Conservation (phyloP, 495 filamentous ascomycete genomes). For the Sordaria brevicollis region DNA sequence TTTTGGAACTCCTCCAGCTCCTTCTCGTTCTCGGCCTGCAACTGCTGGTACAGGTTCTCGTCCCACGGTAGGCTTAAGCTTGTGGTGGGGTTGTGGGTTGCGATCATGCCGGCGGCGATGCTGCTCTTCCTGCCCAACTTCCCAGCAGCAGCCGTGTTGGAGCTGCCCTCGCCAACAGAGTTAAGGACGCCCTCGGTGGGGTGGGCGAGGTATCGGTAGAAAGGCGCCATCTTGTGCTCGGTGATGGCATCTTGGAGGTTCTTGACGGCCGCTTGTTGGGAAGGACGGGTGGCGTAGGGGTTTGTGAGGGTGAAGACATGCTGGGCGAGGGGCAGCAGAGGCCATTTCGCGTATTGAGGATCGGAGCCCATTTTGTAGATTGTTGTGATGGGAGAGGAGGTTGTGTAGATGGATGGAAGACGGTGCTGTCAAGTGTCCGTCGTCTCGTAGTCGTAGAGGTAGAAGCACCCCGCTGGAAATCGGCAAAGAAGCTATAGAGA, state of each 20-base stretch:
- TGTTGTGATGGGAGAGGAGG: conserved; percentile 1
- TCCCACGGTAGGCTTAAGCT: conserved; percentile 77
- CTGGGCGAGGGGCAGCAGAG: conserved; percentile 83
- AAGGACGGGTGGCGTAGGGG: conserved; percentile 56
- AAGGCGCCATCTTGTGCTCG: conserved; percentile 92
- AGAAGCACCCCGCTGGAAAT: not conserved
- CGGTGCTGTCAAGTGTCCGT: not conserved
- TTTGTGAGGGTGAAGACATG: conserved; percentile 96
- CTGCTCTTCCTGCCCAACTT: conserved; percentile 44
- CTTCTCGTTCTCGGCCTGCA: conserved; percentile 79
- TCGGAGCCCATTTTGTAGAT: conserved; percentile 71
- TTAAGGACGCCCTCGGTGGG: conserved; percentile 89
- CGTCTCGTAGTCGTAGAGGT: too few relatives aligned
- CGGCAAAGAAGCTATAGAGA: not conserved
- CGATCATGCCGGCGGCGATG: conserved; percentile 59
- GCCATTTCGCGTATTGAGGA: conserved; percentile 93
- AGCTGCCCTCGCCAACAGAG: conserved; percentile 56
- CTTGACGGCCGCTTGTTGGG: conserved; percentile 66
- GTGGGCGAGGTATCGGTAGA: conserved; percentile 92
- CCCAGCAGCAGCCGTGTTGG: conserved; percentile 28
- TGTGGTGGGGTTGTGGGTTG: conserved; percentile 49
- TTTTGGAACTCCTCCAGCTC: conserved; percentile 89
- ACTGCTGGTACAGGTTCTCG: conserved; percentile 71
- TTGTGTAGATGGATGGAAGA: not conserved
- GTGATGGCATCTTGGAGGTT: conserved; percentile 84